phyloP scores from a whole-genome alignment of 495 filamentous ascomycete genomes.

The Penicillium steckii region DNA sequence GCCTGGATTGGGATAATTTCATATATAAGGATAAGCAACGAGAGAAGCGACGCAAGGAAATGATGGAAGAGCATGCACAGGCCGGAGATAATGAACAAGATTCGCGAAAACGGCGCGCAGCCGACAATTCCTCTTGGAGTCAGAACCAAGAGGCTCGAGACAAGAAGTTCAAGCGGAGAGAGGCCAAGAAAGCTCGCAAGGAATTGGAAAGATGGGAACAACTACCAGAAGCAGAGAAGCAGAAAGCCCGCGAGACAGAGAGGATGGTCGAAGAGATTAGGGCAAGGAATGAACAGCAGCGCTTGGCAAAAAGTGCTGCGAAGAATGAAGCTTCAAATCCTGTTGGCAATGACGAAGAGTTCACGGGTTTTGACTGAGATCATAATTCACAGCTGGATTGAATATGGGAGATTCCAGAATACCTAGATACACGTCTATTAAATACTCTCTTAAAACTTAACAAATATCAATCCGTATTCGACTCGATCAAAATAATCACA shows the following conservation, averaged over 20 bases:
- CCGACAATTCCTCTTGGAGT: slow-evolving; percentile 75
- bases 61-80: slow-evolving; percentile 44
- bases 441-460: too few species aligned
- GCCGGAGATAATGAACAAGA: slow-evolving; percentile 27
- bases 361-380: slow-evolving; percentile 45
- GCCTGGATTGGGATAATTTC: slow-evolving; percentile 58
- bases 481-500: too few species aligned
- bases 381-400: too few species aligned
- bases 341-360: slow-evolving; percentile 34
- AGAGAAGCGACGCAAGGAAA: slow-evolving; percentile 66
- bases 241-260: slow-evolving; percentile 67
- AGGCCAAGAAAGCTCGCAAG: slow-evolving; percentile 69
- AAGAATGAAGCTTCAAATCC: slow-evolving; percentile 13
- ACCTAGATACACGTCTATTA: not conserved
- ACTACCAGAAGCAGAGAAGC: slow-evolving; percentile 73
- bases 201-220: slow-evolving; percentile 65
- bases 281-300: slow-evolving; percentile 48
- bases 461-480: too few species aligned
- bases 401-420: too few species aligned
- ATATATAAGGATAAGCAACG: slow-evolving; percentile 76
- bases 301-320: slow-evolving; percentile 19
- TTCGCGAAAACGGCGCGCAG: slow-evolving; percentile 38
- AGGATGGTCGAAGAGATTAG: slow-evolving; percentile 71
- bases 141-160: slow-evolving; percentile 72
- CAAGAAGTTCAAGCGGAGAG: slow-evolving; percentile 61